Percentiles rank a stretch among this genome's conserved stretches.
Evolutionary conservation across 345 rosid genomes (phyloP).

Genomic region (Acer negundo): DNA sequence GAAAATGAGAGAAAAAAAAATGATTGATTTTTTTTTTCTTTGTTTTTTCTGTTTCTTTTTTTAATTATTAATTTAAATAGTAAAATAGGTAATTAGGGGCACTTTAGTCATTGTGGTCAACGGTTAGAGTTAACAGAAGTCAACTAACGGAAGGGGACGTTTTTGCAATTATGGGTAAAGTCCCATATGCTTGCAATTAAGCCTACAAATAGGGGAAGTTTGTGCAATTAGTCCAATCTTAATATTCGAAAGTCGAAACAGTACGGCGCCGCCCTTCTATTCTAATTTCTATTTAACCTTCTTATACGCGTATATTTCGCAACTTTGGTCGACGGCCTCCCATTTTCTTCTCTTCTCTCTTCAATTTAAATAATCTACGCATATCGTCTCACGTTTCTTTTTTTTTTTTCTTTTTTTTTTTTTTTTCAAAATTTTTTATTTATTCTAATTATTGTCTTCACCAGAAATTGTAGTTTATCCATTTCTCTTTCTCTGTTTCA

Average conservation of each 20-base stretch:
- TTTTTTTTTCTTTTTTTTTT: not conserved
- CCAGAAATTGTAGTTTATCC: not conserved
- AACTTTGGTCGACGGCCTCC: not conserved
- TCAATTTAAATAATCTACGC: not conserved
- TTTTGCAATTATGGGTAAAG: too few relatives aligned
- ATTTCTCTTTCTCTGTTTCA: not conserved
- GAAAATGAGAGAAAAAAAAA: too few relatives aligned
- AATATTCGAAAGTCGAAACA: slow-evolving; percentile 24
- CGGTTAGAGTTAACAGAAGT: too few relatives aligned
- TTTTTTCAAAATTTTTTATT: not conserved
- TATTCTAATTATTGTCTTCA: not conserved
- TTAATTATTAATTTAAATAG: too few relatives aligned
- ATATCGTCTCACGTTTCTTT: not conserved
- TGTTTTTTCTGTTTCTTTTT: too few relatives aligned
- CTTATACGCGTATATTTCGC: slow-evolving; percentile 14
- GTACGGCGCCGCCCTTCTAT: slow-evolving; percentile 22
- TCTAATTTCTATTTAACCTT: not conserved
- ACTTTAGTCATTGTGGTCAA: too few relatives aligned
- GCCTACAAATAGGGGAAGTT: too few relatives aligned
- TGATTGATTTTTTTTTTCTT: too few relatives aligned
- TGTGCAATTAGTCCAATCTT: too few relatives aligned
- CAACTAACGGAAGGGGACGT: too few relatives aligned
- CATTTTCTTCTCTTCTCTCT: not conserved
- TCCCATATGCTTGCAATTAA: too few relatives aligned
- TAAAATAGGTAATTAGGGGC: too few relatives aligned